Conservation (phyloP, 148 eudicot genomes). For the Diospyros kaki region DNA sequence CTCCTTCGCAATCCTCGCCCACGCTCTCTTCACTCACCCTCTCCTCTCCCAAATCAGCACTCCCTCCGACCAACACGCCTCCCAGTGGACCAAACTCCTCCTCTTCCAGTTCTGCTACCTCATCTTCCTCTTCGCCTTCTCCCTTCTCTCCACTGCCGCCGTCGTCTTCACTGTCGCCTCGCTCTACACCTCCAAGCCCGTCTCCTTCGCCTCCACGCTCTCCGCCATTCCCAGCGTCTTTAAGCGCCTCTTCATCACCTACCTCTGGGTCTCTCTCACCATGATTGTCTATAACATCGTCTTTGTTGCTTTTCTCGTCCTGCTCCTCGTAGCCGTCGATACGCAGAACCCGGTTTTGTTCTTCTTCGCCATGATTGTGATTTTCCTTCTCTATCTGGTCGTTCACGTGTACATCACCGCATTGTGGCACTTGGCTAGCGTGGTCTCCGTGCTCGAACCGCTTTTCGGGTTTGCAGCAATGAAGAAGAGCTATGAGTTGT, state of each 20-base stretch:
- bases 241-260: constrained; percentile 70
- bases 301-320: constrained; percentile 43
- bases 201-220: constrained; percentile 55
- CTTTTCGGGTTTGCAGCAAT: constrained; percentile 73
- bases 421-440: constrained; percentile 87
- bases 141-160: constrained; percentile 87
- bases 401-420: constrained; percentile 92
- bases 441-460: constrained; percentile 81
- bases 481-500: constrained; percentile 81
- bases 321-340: constrained; percentile 59
- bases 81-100: constrained; percentile 62
- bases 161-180: constrained; percentile 97
- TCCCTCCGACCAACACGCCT: constrained; percentile 35
- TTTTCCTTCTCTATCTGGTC: constrained; percentile 47
- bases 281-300: constrained; percentile 59
- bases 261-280: constrained; percentile 57
- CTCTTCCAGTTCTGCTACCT: constrained; percentile 70
- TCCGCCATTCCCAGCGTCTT: constrained; percentile 73
- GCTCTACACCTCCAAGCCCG: constrained; percentile 72
- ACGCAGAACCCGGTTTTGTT: constrained; percentile 39
- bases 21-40: constrained; percentile 88
- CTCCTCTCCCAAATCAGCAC: constrained; percentile 54
- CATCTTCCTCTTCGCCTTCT: constrained; percentile 82
- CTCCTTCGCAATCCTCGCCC: constrained; percentile 91
- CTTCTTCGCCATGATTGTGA: constrained; percentile 36